Evolutionary conservation across 2,329 filamentous ascomycete species (phyloP), one percentile per base, ranked within the genome.

Genomic region (Ophiostoma sp.): DNA sequence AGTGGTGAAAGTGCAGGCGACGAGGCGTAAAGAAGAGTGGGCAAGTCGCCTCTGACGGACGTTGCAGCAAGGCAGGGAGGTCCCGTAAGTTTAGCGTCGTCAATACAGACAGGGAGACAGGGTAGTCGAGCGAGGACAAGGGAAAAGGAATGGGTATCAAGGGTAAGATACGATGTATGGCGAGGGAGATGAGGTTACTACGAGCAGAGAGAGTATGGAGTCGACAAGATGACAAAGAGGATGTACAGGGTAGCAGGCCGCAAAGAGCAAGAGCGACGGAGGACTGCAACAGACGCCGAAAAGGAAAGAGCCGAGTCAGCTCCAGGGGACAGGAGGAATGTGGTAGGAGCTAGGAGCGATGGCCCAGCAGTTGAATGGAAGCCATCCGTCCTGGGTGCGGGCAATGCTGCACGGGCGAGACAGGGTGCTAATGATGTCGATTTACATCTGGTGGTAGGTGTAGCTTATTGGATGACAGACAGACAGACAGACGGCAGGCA

Each of bases 1-100:
- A 38, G 27, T 60, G 38, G 27, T 16, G 14, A 40, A 38, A 36
- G 7, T 38, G 42, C 52, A 12, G 38, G 55, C 27, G 4, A 18
- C 27, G 18, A 60, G 55, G 55, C 18, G 52, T 27, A 55, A 55
- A 55, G 49, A 55, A 55, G 49, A 55, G 49, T 55, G 49, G 49
- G 49, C 49, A 55, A 60, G 38, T 63, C 38, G 60, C 6, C 36
- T 63, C 18, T 40, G 55, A 60, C 49, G 63, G 67, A 68, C n/a
- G 67, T 62, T 65, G 63, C 67, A 65, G 41, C 27, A 64, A 38
- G 38, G 58, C 27, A 38, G 27, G 55, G 55, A 60, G 55, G 27
- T 60, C 55, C 55, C 49, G 49, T 55, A 27, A 12, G 27, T 38
- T 58, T 60, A 60, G 55, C 55, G 55, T 60, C 47, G 47, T 14